These are phyloP conservation scores for Termitomyces sp. DNA, from an alignment of 1,284 basidiomycete genomes.

Conservation along the genomic window DNA sequence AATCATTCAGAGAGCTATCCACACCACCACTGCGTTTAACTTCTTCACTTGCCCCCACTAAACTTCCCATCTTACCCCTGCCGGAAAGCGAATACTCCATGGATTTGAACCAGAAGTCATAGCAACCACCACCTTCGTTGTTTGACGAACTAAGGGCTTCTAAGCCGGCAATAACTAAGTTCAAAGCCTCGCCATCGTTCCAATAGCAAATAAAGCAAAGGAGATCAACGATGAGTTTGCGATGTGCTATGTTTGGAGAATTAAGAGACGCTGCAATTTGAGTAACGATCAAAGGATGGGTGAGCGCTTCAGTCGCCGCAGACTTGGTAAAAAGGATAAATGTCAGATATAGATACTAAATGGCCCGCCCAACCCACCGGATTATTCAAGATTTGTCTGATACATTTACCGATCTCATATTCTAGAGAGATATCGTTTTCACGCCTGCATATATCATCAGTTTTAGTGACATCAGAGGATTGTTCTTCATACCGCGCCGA, in stretches of 20 bases:
- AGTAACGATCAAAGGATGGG: constrained; percentile 74
- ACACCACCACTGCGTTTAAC: constrained; percentile 64
- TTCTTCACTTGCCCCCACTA: constrained; percentile 92
- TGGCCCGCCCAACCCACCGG: constrained; percentile 42
- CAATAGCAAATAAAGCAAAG: constrained; percentile 63
- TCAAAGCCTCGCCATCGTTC: constrained; percentile 48
- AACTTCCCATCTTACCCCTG: constrained; percentile 90
- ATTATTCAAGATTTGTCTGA: constrained; percentile 81
- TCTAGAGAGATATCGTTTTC: constrained; percentile 74
- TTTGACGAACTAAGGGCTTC: constrained; percentile 65
- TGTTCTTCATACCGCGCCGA: constrained; percentile 45
- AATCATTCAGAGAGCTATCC: constrained; percentile 73
- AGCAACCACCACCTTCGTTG: constrained; percentile 57
- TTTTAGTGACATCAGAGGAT: background rate
- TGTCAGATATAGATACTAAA: background rate
- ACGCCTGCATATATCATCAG: constrained; percentile 37
- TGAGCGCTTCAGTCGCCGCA: constrained; percentile 76
- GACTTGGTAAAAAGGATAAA: constrained; percentile 35
- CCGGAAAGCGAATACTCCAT: constrained; percentile 78
- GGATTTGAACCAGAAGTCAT: constrained; percentile 88
- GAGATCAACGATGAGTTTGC: constrained; percentile 80
- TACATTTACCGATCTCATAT: constrained; percentile 86
- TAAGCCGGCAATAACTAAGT: constrained; percentile 58
- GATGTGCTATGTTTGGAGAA: constrained; percentile 76
- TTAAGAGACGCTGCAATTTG: constrained; percentile 85